phyloP scores from a whole-genome alignment of 768 basidiomycete species.

The Pleurotus sapidus region DNA sequence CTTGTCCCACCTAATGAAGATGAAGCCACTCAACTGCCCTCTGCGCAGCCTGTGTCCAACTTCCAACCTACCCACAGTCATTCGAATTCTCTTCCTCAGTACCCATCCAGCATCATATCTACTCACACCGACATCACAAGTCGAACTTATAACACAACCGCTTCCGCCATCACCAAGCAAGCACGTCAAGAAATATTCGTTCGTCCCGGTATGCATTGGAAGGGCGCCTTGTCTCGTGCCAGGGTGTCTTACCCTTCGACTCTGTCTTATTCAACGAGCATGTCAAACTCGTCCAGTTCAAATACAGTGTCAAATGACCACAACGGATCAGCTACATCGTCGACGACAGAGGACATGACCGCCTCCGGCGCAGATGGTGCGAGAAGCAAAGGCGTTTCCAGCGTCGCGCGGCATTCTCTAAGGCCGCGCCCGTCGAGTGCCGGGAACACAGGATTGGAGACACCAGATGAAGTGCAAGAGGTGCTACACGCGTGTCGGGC shows the following conservation, averaged over 20 bases:
- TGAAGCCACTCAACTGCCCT: slow-evolving; percentile 39
- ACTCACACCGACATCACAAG: slow-evolving; percentile 7
- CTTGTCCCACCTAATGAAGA: slow-evolving; percentile 69
- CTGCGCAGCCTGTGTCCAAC: background rate
- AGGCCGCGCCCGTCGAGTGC: slow-evolving; percentile 38
- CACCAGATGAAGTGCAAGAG: slow-evolving; percentile 56
- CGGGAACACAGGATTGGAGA: slow-evolving; percentile 43
- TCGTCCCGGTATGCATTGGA: slow-evolving; percentile 67
- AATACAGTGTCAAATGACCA: background rate
- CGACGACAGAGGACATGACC: slow-evolving; percentile 9
- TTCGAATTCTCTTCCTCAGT: background rate
- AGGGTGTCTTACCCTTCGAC: slow-evolving; percentile 27
- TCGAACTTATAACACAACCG: slow-evolving; percentile 9
- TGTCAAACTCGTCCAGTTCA: background rate
- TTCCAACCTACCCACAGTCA: background rate
- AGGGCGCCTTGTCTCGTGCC: slow-evolving; percentile 50
- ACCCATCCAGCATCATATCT: slow-evolving; percentile 2
- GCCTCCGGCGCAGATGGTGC: background rate
- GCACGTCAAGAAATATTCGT: slow-evolving; percentile 54
- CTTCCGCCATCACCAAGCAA: slow-evolving; percentile 13
- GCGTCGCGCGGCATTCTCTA: background rate
- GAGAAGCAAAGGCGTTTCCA: slow-evolving; percentile 12
- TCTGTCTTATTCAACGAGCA: slow-evolving; percentile 1
- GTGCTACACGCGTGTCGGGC: slow-evolving; percentile 55
- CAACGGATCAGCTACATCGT: slow-evolving; percentile 4